Base-by-base conservation (phyloP, 2,329 filamentous ascomycete genomes). In the Fusarium sp. region DNA sequence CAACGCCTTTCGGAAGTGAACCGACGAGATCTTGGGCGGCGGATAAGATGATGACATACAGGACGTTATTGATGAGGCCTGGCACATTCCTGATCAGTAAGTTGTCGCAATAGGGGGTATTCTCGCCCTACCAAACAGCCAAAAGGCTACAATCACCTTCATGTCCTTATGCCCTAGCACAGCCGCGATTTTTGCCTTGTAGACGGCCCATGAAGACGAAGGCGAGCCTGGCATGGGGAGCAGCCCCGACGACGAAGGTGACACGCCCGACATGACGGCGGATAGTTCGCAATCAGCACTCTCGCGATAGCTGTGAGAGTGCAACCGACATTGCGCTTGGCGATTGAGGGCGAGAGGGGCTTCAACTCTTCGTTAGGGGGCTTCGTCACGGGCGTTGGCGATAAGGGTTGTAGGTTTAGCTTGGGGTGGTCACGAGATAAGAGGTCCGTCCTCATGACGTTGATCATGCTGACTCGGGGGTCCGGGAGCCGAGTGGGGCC, bases 11-110 rank as follows among this genome's bases (percentile, higher is more conserved):
- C 59, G 97, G 97, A 2, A 98, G 88, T 35, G 94, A 92, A 38
- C 96, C 96, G 77, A 98, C 97, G 71, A 99, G 93, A 80, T 99
- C 97, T 79, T 98, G 93, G 5, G 97, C 97, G 38, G 97, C 94
- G 33, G 95, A 97, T 79, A 99, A 93, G 81, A 98, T 97, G 82
- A 98, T 94, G 65, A 98, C 96, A 84, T 98, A 98, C 84, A 98
- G 93, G 77, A 98, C 94, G 85, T 98, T 98, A 84, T 99, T 98
- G 81, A 98, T 97, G 20, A 85, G 80, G 65, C 84, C 84, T 85
- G 20, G n/a, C 13, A 54, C 29, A 1, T 13, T 20, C 42, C 31
- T 7, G 9, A 45, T 79, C 58, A 78, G 74, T 42, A 5, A 38
- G 33, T 16, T 42, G 20, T n/a, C 8, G 22, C 5, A 2, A 6